These are phyloP conservation scores for Ophiosphaerella korrae DNA, from an alignment of 2,329 filamentous ascomycete genomes.

Conservation along the genomic window DNA sequence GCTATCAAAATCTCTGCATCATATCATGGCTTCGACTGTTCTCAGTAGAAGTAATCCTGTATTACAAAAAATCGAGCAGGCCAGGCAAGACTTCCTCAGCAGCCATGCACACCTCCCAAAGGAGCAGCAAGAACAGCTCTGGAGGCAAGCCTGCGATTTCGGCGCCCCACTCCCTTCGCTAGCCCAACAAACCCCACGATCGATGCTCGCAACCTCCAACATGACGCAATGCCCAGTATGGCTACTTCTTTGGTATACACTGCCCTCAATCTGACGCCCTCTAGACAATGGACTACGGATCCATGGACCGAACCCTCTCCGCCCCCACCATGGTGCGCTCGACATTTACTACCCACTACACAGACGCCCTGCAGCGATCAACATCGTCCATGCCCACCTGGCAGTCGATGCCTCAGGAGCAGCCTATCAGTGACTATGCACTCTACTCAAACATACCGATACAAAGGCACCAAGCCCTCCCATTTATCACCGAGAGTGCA, in stretches of 20 bases:
- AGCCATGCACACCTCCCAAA: slow-evolving; percentile 41
- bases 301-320: slow-evolving; percentile 43
- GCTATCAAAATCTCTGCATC: slow-evolving; percentile 5
- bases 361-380: slow-evolving; percentile 27
- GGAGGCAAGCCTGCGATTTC: slow-evolving; percentile 36
- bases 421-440: slow-evolving; percentile 37
- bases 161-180: slow-evolving; percentile 23
- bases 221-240: slow-evolving; percentile 41
- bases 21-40: slow-evolving; percentile 35
- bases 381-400: slow-evolving; percentile 29
- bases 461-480: slow-evolving; percentile 26
- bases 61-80: slow-evolving; percentile 40
- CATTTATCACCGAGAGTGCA: slow-evolving; percentile 31
- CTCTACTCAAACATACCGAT: slow-evolving; percentile 34
- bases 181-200: slow-evolving; percentile 40
- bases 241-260: slow-evolving; percentile 31
- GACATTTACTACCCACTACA: slow-evolving; percentile 28
- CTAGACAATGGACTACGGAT: slow-evolving; percentile 28
- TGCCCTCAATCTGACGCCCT: slow-evolving; percentile 36
- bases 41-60: slow-evolving; percentile 26
- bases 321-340: slow-evolving; percentile 42
- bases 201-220: slow-evolving; percentile 36
- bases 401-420: slow-evolving; percentile 26
- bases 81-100: slow-evolving; percentile 44
- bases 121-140: slow-evolving; percentile 42